Base-by-base conservation (phyloP, 2,329 filamentous ascomycete genomes). In the Bipolaris zeicola region DNA sequence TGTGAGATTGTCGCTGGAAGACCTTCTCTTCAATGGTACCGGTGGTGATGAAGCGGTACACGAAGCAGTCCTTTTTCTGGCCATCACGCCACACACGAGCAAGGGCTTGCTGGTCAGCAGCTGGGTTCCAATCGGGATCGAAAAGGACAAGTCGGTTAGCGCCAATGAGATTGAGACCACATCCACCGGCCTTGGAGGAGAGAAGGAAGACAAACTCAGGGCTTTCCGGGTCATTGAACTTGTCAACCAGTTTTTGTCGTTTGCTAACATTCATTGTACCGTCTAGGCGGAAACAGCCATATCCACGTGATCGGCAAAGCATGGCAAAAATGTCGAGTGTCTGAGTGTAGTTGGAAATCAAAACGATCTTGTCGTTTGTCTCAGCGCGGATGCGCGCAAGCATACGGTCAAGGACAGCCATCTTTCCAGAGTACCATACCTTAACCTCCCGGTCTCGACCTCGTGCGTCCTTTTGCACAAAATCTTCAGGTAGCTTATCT, bases 21-120 rank as follows among this genome's bases (percentile, higher is more conserved):
- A 99, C 97, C 80, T 99, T 99, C 77, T 99, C 95, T 73, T 99
- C 95, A 60, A 99, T 99, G 0, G 93, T 97, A 3, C 95, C 95
- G 0, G 96, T 98, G 0, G 93, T 91, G 68, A 99, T 99, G 79
- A 99, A 99, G n/a, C 95, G 90, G 76, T 99, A 99, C 14, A 99
- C 95, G 69, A 99, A 99, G 72, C 95, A 99, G 71, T 99, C 95
- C 74, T 99, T 99, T 83, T 96, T 98, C 77, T 99, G 95, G 0
- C 95, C 95, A 69, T 99, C 95, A 82, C 95, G 91, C 95, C 95
- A 99, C 18, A 99, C 95, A 81, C 95, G 90, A 34, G 95, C 95
- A 28, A 99, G 84, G 3, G 95, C 95, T 79, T 99, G 95, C 76
- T 99, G 95, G 71, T 99, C 95, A 0, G 95, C 93, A 3, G 95